Conservation (phyloP, 371 early-diverging fungal species). For the Gilbertella persicaria region DNA sequence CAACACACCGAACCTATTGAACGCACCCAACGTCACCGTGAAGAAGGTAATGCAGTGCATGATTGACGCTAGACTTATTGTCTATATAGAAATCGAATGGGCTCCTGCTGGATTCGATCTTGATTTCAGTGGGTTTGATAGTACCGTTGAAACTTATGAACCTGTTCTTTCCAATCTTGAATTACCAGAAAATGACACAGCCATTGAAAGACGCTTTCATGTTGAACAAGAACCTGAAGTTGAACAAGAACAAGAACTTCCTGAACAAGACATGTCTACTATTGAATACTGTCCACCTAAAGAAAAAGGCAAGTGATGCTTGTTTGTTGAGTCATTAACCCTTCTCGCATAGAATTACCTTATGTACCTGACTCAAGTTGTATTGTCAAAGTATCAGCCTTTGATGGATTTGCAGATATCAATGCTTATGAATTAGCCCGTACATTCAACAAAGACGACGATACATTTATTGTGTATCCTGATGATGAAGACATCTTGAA, state of each 20-base stretch:
- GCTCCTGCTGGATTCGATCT: slow-evolving; percentile 7
- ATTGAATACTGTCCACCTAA: slow-evolving; percentile 15
- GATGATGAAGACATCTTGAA: background rate
- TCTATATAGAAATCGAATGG: slow-evolving; percentile 1
- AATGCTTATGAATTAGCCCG: slow-evolving; percentile 1
- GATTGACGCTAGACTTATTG: background rate
- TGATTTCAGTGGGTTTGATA: slow-evolving; percentile 2
- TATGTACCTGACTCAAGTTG: background rate
- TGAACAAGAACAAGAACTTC: background rate
- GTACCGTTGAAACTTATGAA: background rate
- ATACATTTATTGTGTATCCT: background rate
- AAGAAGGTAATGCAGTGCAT: background rate
- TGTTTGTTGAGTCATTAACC: no score
- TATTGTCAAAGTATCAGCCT: background rate
- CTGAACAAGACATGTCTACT: background rate
- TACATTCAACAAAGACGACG: background rate
- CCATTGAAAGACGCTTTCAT: background rate
- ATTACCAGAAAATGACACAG: background rate
- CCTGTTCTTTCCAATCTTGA: background rate
- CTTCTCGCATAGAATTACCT: background rate
- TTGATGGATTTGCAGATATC: background rate
- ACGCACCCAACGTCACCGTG: slow-evolving; percentile 1
- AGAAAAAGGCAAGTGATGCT: slow-evolving; percentile 12
- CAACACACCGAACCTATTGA: background rate
- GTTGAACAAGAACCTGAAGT: background rate